Evolutionary conservation across 1,284 basidiomycete species (phyloP).

Genomic region (Irpex sp.): DNA sequence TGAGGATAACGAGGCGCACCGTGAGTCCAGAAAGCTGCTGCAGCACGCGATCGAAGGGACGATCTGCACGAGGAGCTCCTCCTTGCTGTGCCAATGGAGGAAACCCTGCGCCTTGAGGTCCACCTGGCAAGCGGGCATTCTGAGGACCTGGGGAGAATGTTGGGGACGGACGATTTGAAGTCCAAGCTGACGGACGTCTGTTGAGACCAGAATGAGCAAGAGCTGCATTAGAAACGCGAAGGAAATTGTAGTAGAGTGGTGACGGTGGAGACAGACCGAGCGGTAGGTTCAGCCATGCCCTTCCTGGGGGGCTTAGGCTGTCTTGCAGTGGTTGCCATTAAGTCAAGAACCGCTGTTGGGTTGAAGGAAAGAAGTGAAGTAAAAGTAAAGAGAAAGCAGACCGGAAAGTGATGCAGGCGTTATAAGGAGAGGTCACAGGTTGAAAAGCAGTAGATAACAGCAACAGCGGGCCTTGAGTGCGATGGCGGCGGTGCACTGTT

Average conservation of each 20-base stretch:
- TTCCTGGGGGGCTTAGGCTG: constrained; percentile 57
- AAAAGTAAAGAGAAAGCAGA: constrained; percentile 24
- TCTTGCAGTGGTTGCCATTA: constrained; percentile 61
- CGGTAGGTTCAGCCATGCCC: constrained; percentile 47
- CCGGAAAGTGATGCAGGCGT: constrained; percentile 10
- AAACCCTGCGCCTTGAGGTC: constrained; percentile 38
- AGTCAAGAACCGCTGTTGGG: constrained; percentile 18
- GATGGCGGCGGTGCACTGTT: constrained; percentile 2
- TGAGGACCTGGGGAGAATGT: constrained; percentile 56
- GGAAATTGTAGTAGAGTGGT: constrained; percentile 13
- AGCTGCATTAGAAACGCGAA: constrained; percentile 11
- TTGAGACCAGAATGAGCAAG: constrained; percentile 9
- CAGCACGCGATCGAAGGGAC: constrained; percentile 51
- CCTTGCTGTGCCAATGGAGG: constrained; percentile 49
- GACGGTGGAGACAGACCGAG: constrained; percentile 43
- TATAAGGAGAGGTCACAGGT: constrained; percentile 5
- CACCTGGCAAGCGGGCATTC: constrained; percentile 46
- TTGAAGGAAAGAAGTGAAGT: constrained; percentile 17
- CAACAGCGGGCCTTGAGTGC: constrained; percentile 7
- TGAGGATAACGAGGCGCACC: constrained; percentile 37
- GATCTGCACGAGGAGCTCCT: constrained; percentile 38
- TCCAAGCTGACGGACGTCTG: constrained; percentile 62
- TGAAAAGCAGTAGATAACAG: constrained; percentile 13
- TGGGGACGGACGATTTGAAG: constrained; percentile 58
- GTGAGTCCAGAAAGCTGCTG: constrained; percentile 61